Evolutionary conservation across 495 filamentous ascomycete genomes (phyloP), one percentile per base, ranked within the genome.

Genomic region (Penicillium paradoxum): DNA sequence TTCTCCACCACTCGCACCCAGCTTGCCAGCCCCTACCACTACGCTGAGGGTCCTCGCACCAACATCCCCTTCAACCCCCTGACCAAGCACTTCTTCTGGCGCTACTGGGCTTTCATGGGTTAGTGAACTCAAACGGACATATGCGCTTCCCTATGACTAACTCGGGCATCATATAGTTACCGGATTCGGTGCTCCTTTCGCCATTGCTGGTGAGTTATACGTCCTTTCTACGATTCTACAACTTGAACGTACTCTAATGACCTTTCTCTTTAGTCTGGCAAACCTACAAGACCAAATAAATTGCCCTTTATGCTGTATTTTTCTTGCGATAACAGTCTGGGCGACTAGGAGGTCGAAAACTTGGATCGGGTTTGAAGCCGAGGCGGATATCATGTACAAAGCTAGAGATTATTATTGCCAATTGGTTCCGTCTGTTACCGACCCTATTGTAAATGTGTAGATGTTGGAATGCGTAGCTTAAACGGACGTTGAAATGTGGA

Each of bases 11-110:
- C 91, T 69, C 86, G 88, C 58, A 75, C 87, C 69, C 92, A 88
- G 73, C 74, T 93, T 60, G 83, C 81, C 53, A 93, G 89, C 66
- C 91, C 91, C 24, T 95, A 95, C 82, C 93, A 98, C 80, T 98
- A 98, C 78, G 88, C 91, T 55, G 95, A 97, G 79, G 95, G 93
- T 48, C 93, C 95, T 63, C 84, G 84, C 67, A 84, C 81, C 78
- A 97, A 96, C 80, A 75, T 98, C 54, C 93, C 93, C 55, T 98
- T 98, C 85, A 95, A 98, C 80, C 85, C 95, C 58, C 75, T 86
- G 75, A 95, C 86, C 64, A 85, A 83, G 72, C 86, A 76, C 71
- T 98, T 98, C 73, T 80, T 74, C 53, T 40, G 88, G 58, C 79
- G 85, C 75, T 98, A 87, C 83, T 93, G 90, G 87, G 68, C 62